A percentile compares a stretch with the other conserved stretches of the same genome.
phyloP scores from a whole-genome alignment of 1,284 basidiomycete species.

The Cystobasidium sp. region DNA sequence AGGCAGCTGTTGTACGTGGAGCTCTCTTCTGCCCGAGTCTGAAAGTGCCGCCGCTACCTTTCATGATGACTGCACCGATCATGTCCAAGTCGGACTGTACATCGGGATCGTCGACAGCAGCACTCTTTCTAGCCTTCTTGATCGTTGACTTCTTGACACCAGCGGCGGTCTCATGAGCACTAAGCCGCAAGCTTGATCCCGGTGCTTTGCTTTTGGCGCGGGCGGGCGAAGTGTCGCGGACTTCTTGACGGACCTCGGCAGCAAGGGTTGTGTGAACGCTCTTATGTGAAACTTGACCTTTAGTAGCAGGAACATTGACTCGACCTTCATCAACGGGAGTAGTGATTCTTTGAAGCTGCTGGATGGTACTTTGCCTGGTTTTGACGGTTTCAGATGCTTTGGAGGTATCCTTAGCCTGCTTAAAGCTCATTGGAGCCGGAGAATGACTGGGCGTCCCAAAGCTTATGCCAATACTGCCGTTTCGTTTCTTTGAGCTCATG shows the following conservation, averaged over 20 bases:
- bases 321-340: too few relatives aligned
- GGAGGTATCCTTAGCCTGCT: background rate
- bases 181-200: background rate
- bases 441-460: background rate
- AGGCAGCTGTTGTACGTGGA: background rate
- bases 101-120: background rate
- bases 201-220: background rate
- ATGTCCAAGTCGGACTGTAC: constrained; percentile 1
- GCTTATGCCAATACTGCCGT: background rate
- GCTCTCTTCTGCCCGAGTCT: background rate
- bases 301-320: too few relatives aligned
- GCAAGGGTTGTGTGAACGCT: too few relatives aligned
- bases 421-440: background rate
- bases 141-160: background rate
- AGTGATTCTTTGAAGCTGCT: too few relatives aligned
- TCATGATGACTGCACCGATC: background rate
- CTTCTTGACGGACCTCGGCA: too few relatives aligned
- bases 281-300: too few relatives aligned
- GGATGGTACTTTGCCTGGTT: too few relatives aligned
- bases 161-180: background rate
- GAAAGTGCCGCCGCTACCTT: background rate
- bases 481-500: constrained; percentile 21
- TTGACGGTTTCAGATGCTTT: too few relatives aligned
- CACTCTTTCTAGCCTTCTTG: constrained; percentile 10
- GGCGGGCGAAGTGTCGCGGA: background rate